phyloP scores from a whole-genome alignment of 306 rosid species.

The Comarum palustre region DNA sequence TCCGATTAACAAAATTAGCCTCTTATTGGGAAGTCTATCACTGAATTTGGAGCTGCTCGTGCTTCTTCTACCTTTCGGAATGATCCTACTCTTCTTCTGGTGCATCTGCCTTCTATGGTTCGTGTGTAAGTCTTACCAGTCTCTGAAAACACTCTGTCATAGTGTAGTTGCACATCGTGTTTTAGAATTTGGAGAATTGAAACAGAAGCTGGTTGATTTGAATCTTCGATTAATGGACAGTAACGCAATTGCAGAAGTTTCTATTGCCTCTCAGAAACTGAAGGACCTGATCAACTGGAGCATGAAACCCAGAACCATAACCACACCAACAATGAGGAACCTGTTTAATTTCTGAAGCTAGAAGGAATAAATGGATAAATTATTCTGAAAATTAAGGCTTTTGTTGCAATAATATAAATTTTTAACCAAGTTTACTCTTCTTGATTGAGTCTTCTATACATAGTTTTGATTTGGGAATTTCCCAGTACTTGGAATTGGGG shows the following conservation, averaged over 20 bases:
- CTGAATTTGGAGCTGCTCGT: neutral
- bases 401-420: neutral
- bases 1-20: neutral
- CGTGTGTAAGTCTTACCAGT: neutral
- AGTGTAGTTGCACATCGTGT: neutral
- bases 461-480: too few species aligned
- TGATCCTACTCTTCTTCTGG: neutral
- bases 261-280: neutral
- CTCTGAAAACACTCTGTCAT: neutral
- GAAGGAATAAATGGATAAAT: neutral
- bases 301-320: neutral
- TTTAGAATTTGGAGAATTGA: neutral
- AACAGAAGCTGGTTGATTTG: neutral
- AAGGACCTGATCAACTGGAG: neutral
- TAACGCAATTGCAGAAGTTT: neutral
- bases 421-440: too few species aligned
- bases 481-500: too few species aligned
- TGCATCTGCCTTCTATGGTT: neutral
- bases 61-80: neutral
- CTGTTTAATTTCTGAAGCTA: neutral
- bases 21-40: neutral
- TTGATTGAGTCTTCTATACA: too few species aligned
- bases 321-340: neutral
- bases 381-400: neutral
- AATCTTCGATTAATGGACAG: fast-evolving